A percentile compares a stretch with the other conserved stretches of the same genome.
Evolutionary conservation across 2,329 filamentous ascomycete genomes (phyloP).

Genomic region (Stachybotrys chartarum): DNA sequence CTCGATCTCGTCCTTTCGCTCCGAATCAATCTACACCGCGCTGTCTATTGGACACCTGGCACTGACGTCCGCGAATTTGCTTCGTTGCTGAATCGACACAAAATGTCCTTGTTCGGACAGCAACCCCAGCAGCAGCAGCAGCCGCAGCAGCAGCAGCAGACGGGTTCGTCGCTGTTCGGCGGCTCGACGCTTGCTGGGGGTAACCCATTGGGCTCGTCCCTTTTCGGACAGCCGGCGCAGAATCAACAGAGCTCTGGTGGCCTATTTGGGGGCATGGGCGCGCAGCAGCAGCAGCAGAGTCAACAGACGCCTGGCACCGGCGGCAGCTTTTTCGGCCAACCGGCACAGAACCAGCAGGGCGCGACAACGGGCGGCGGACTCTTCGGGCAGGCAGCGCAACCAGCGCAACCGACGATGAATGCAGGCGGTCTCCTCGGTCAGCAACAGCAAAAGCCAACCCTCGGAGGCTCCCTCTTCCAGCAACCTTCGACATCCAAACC

Average conservation of each 20-base stretch:
- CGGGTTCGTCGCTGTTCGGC: neutral
- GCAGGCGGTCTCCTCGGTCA: conserved; percentile 15
- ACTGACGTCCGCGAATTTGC: neutral
- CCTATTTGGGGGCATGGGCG: conserved; percentile 22
- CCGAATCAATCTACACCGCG: too few relatives aligned
- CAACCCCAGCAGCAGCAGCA: conserved; percentile 16
- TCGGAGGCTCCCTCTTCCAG: conserved; percentile 22
- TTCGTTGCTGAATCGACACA: neutral
- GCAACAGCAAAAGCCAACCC: conserved; percentile 17
- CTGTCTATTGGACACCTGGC: neutral
- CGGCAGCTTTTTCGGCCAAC: conserved; percentile 16
- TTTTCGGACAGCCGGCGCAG: conserved; percentile 16
- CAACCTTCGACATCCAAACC: conserved; percentile 19
- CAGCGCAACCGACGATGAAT: conserved; percentile 6
- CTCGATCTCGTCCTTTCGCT: neutral
- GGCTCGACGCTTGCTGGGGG: neutral
- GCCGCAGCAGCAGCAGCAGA: conserved; percentile 9
- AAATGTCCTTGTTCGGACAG: conserved; percentile 18
- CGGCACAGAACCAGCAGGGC: conserved; percentile 9
- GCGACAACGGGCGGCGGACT: conserved; percentile 4
- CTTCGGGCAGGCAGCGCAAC: conserved; percentile 7
- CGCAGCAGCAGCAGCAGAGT: conserved; percentile 14
- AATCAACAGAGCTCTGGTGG: conserved; percentile 17
- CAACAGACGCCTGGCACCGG: conserved; percentile 4
- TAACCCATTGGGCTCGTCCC: neutral